These are phyloP conservation scores for Colletotrichum aenigma DNA, from an alignment of 2,329 filamentous ascomycete species.

Conservation along the genomic window DNA sequence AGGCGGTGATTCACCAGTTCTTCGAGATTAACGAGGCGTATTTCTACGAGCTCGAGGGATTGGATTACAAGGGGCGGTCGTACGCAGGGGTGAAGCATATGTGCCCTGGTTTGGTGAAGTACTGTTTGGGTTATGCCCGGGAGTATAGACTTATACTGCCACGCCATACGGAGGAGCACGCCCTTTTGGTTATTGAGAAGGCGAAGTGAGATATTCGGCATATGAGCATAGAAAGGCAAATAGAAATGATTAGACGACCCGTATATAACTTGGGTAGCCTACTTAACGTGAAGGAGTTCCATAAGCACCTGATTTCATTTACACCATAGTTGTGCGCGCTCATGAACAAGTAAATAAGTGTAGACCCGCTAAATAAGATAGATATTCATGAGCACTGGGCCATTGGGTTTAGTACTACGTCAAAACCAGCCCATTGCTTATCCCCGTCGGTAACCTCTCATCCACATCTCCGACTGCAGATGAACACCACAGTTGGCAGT, in stretches of 20 bases:
- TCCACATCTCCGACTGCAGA: constrained; percentile 33
- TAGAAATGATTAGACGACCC: not conserved
- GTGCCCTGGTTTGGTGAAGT: not conserved
- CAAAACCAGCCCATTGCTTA: not conserved
- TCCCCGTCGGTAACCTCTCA: not conserved
- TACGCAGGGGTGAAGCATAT: not conserved
- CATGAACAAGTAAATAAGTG: not conserved
- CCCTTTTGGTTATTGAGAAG: not conserved
- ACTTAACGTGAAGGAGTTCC: not conserved
- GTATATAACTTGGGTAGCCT: not conserved
- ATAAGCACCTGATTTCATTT: not conserved
- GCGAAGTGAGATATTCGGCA: not conserved
- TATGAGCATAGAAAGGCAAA: not conserved
- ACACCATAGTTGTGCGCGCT: not conserved
- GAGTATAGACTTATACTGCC: not conserved
- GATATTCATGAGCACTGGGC: rapidly evolving
- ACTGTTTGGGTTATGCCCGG: not conserved
- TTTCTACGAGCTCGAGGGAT: constrained; percentile 3
- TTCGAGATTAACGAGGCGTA: constrained; percentile 1
- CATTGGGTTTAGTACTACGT: not conserved
- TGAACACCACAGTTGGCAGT: constrained; percentile 34
- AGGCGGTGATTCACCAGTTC: not conserved
- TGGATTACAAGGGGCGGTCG: not conserved
- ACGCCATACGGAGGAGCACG: not conserved
- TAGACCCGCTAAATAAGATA: not conserved